Evolutionary conservation across 371 early-diverging fungal species (phyloP), one percentile per base, ranked within the genome.

Genomic region (Massospora cicadina): DNA sequence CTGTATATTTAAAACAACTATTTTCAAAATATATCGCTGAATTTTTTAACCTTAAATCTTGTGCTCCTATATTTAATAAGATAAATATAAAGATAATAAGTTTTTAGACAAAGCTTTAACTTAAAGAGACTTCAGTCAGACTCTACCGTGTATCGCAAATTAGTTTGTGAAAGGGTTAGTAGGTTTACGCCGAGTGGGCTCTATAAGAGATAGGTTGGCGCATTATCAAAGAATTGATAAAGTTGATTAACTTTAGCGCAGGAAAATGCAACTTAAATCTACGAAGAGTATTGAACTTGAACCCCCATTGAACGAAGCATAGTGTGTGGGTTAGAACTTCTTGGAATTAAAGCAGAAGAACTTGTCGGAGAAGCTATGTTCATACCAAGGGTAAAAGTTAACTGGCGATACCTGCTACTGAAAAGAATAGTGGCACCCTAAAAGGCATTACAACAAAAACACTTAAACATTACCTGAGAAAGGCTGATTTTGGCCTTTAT

Each of bases 401-500:
- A 30, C 55, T 63, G 32, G 2, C 63, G 53, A 25, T 63, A 63
- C 21, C 29, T 63, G 23, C 63, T 55, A 25, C 55, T 63, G 17
- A 63, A 54, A 13, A 63, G 43, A 23, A 54, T 5, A 54, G 63
- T 24, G 1, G 28, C 5, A 13, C 63, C 63, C 63, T 63, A 63
- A 63, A 63, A 12, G 28, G 3, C 26, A 55, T 27, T 13, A 54
- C n/a, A 17, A 55, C 26, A 58, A 43, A 57, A 28, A 28, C 30
- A 25, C 17, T 17, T 26, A 2, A 28, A 60, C 17, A 61, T 65
- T 71, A 72, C 75, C 70, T 77, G 68, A 7, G 70, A 29, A 10
- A 81, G 73, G 0, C 81, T 77, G 54, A 82, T 68, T 28, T 77
- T 70, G 17, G 77, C 77, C 68, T 85, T 85, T 55, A 85, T 76